Evolutionary conservation across 2,329 filamentous ascomycete species (phyloP), one percentile per base, ranked within the genome.

Genomic region (Aspergillus arachidicola): DNA sequence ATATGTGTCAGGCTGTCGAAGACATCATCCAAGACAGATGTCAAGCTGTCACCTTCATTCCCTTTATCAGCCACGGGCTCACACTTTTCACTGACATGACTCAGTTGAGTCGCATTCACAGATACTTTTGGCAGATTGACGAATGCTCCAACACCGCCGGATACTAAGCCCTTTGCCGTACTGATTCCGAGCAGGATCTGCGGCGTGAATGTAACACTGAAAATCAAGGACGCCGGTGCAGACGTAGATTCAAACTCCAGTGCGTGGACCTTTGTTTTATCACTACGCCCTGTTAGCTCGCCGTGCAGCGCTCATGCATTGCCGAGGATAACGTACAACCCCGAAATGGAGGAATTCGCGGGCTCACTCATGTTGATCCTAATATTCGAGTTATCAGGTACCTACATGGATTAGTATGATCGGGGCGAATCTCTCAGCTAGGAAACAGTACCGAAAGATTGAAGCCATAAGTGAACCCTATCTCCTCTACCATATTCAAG

Each of bases 241-340:
- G 36, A 36, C 6, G 60, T 38, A 7, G 68, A 66, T 43, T 69
- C 60, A 45, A 68, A 69, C 11, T 66, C 66, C 6, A 70, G 55
- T 5, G 67, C 54, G 10, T 68, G 60, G 34, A 70, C 57, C 16
- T 50, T 64, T 14, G 67, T 67, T 23, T 68, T 36, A 48, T 62
- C 57, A 57, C 68, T 70, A 38, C 30, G 12, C 23, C 48, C 12
- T 45, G 53, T 55, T 23, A 53, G 54, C 48, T 41, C 28, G 34
- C 28, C 14, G 23, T 9, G 28, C 48, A 4, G 32, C 48, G 19
- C 21, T 11, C 28, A 19, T n/a, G 48, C 28, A 51, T 3, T 6
- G 48, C n/a, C n/a, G 19, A 19, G 16, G n/a, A n/a, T 21, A 26
- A 66, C 73, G 67, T 68, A 75, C 73, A 75, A 79, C 60, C 72